These are phyloP conservation scores for Ilyonectria robusta DNA, from an alignment of 2,329 filamentous ascomycete genomes.

Conservation along the genomic window DNA sequence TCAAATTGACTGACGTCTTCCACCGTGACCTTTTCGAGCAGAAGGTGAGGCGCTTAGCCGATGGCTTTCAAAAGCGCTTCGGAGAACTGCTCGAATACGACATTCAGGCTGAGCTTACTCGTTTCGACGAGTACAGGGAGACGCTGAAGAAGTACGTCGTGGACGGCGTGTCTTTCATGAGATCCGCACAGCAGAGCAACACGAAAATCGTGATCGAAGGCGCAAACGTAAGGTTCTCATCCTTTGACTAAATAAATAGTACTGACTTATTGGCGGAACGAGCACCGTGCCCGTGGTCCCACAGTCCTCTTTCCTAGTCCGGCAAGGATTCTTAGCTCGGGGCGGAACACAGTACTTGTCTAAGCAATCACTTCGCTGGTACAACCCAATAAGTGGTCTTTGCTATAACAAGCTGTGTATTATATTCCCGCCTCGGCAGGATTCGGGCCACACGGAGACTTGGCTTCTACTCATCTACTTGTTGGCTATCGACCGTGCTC, in stretches of 20 bases:
- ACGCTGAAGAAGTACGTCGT: constrained; percentile 70
- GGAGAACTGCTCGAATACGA: constrained; percentile 75
- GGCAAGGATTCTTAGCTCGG: constrained; percentile 29
- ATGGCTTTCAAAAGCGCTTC: constrained; percentile 73
- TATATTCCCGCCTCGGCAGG: constrained; percentile 32
- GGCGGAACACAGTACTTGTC: constrained; percentile 30
- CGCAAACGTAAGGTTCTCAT: constrained; percentile 62
- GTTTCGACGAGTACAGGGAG: constrained; percentile 70
- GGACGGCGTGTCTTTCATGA: constrained; percentile 77
- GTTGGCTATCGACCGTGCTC: constrained; percentile 24
- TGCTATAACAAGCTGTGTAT: constrained; percentile 29
- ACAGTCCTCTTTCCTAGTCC: constrained; percentile 36
- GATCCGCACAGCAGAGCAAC: constrained; percentile 70
- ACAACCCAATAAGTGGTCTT: constrained; percentile 26
- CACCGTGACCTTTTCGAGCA: constrained; percentile 76
- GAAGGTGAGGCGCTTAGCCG: constrained; percentile 73
- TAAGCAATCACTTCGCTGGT: constrained; percentile 28
- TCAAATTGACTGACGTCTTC: constrained; percentile 78
- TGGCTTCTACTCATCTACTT: constrained; percentile 29
- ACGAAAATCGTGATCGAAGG: constrained; percentile 78
- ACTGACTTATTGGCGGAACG: constrained; percentile 55
- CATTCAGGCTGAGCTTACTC: constrained; percentile 75
- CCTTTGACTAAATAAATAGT: constrained; percentile 48
- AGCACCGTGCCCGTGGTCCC: constrained; percentile 39
- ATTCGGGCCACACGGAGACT: constrained; percentile 28